These are phyloP conservation scores for Laburnicola sp. DNA, from an alignment of 2,329 filamentous ascomycete genomes.

Conservation along the genomic window DNA sequence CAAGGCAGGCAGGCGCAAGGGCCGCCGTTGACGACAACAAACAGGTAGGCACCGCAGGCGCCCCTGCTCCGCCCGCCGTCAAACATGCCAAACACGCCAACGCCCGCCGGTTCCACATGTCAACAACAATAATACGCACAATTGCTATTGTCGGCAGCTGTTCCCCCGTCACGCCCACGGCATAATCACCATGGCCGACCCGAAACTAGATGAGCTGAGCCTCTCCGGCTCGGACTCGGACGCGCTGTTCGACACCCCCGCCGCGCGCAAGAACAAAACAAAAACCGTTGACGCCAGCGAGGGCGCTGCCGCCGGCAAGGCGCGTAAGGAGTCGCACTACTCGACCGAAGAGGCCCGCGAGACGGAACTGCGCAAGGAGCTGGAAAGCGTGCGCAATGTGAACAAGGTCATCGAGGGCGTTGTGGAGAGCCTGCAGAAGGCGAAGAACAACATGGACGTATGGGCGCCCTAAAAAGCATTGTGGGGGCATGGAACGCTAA, in stretches of 20 bases:
- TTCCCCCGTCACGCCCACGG: too few relatives aligned
- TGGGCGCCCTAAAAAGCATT: constrained; percentile 21
- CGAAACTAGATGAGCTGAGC: constrained; percentile 56
- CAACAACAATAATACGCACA: background rate
- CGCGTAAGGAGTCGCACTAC: constrained; percentile 57
- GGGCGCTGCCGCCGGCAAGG: constrained; percentile 39
- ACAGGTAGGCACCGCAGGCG: constrained; percentile 10
- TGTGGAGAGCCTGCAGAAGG: constrained; percentile 69
- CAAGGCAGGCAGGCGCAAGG: constrained; percentile 11
- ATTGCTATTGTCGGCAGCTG: background rate
- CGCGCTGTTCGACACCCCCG: constrained; percentile 61
- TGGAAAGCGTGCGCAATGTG: constrained; percentile 80
- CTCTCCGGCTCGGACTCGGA: constrained; percentile 61
- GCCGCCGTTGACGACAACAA: constrained; percentile 8
- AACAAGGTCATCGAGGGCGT: constrained; percentile 85
- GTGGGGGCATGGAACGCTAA: constrained; percentile 12
- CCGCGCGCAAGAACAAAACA: constrained; percentile 43
- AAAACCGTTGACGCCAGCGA: constrained; percentile 46
- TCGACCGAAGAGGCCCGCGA: constrained; percentile 72
- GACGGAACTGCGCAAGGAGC: constrained; percentile 72
- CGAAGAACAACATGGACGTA: constrained; percentile 78
- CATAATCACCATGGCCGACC: constrained; percentile 34
- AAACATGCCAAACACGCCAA: constrained; percentile 34
- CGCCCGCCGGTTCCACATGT: constrained; percentile 10
- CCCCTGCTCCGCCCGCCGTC: constrained; percentile 5